phyloP scores from a whole-genome alignment of 2,329 filamentous ascomycete genomes.

The Zymoseptoria crescenta region DNA sequence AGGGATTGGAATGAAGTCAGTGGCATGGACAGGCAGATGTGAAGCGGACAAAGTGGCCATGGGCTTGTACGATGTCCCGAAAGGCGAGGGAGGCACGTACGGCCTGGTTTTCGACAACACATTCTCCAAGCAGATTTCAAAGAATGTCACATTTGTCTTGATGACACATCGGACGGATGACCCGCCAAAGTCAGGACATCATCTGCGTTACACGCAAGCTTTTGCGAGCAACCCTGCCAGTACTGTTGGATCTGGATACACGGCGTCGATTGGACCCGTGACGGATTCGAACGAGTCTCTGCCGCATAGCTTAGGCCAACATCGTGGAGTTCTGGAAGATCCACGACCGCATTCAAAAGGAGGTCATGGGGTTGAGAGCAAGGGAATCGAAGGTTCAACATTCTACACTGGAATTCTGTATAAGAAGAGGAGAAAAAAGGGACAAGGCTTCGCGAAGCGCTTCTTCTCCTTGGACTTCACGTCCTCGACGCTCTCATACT shows the following conservation, averaged over 20 bases:
- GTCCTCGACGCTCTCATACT: constrained; percentile 91
- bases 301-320: constrained; percentile 29
- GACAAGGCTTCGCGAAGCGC: constrained; percentile 83
- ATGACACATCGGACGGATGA: constrained; percentile 84
- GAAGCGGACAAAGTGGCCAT: constrained; percentile 93
- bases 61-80: constrained; percentile 72
- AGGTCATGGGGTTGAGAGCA: constrained; percentile 24
- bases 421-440: constrained; percentile 86
- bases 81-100: constrained; percentile 80
- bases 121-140: constrained; percentile 90
- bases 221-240: constrained; percentile 39
- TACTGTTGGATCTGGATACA: constrained; percentile 29
- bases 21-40: constrained; percentile 83
- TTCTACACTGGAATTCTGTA: constrained; percentile 79
- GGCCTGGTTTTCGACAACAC: constrained; percentile 98
- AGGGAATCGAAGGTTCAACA: constrained; percentile 34
- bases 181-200: constrained; percentile 65
- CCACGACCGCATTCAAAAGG: constrained; percentile 34
- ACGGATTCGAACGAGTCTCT: constrained; percentile 46
- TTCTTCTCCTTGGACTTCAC: constrained; percentile 97
- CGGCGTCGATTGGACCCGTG: constrained; percentile 35
- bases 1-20: constrained; percentile 53
- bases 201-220: constrained; percentile 53
- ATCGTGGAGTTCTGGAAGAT: constrained; percentile 30
- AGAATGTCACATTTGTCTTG: constrained; percentile 89